Percentiles rank a stretch among this genome's conserved stretches.
Conservation (phyloP, 2,329 filamentous ascomycete species). For the Pleomassaria siparia region DNA sequence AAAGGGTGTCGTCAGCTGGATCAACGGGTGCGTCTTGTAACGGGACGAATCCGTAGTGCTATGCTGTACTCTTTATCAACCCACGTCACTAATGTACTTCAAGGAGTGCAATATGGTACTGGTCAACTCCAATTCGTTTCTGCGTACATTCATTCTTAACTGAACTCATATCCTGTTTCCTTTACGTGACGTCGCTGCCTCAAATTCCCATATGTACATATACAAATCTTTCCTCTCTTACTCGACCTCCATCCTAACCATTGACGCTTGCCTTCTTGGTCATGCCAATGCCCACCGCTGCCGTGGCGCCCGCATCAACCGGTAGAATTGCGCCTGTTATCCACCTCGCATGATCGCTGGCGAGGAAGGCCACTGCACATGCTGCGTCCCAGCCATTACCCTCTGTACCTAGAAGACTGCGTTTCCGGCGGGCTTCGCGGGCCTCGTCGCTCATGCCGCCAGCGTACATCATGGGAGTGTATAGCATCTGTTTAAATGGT, state of each 20-base stretch:
- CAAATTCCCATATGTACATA: background rate
- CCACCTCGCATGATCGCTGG: conserved; percentile 55
- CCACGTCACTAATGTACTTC: no score
- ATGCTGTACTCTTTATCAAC: no score
- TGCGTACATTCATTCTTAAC: no score
- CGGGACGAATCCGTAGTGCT: no score
- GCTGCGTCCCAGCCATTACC: conserved; percentile 58
- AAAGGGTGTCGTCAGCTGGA: no score
- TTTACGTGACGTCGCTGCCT: background rate
- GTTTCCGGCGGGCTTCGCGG: conserved; percentile 51
- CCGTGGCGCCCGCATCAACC: conserved; percentile 35
- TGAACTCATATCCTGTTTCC: background rate
- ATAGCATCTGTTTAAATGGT: conserved; percentile 56
- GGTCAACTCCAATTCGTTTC: no score
- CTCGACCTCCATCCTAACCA: conserved; percentile 8
- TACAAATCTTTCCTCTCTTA: background rate
- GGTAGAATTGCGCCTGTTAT: conserved; percentile 44
- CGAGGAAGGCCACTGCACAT: conserved; percentile 55
- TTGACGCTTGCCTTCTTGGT: conserved; percentile 28
- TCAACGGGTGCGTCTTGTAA: no score
- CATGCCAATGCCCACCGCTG: conserved; percentile 29
- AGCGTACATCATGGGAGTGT: conserved; percentile 59
- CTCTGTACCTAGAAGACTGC: conserved; percentile 56
- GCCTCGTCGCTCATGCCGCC: conserved; percentile 54
- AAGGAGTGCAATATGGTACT: no score